These are phyloP conservation scores for Ogataea philodendri DNA, from an alignment of 805 yeast genomes.

Conservation along the genomic window DNA sequence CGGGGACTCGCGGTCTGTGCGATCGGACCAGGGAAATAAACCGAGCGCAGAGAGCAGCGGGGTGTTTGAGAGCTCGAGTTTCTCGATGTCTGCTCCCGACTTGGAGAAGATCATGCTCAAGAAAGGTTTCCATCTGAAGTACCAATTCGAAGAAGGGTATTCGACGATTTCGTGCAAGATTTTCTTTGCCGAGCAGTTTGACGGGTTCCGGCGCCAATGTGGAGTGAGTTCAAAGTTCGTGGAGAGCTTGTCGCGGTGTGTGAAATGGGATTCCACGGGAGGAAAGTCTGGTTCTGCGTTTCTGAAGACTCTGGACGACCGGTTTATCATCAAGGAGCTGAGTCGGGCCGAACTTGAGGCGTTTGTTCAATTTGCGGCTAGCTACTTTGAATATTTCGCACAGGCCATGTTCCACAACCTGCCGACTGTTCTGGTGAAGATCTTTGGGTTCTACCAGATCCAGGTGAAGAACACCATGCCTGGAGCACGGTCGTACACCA, in stretches of 20 bases:
- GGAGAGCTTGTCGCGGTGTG: conserved; percentile 88
- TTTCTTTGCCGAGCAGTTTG: conserved; percentile 94
- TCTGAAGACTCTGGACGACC: conserved; percentile 84
- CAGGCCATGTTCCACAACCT: conserved; percentile 93
- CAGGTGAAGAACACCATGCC: conserved; percentile 77
- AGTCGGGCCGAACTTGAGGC: conserved; percentile 89
- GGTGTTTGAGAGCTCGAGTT: conserved; percentile 6
- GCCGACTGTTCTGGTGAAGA: conserved; percentile 91
- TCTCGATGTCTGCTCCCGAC: conserved; percentile 20
- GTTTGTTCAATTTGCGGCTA: conserved; percentile 92
- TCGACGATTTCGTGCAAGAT: conserved; percentile 88
- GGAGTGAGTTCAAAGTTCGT: conserved; percentile 72
- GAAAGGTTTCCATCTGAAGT: conserved; percentile 85
- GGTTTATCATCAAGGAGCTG: conserved; percentile 86
- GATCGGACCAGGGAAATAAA: conserved; percentile 4
- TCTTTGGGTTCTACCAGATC: conserved; percentile 93
- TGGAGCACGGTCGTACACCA: conserved; percentile 66
- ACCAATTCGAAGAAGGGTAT: conserved; percentile 84
- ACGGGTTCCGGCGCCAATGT: conserved; percentile 85
- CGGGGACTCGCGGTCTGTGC: conserved; percentile 12
- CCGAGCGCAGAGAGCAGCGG: conserved; percentile 9
- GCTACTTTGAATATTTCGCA: conserved; percentile 92
- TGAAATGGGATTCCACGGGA: conserved; percentile 94
- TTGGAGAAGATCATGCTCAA: conserved; percentile 74
- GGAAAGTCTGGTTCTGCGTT: conserved; percentile 97